Evolutionary conservation across 352 stramenopile species (phyloP), one percentile per base, ranked within the genome.

Genomic region (Blastocystis sp.): DNA sequence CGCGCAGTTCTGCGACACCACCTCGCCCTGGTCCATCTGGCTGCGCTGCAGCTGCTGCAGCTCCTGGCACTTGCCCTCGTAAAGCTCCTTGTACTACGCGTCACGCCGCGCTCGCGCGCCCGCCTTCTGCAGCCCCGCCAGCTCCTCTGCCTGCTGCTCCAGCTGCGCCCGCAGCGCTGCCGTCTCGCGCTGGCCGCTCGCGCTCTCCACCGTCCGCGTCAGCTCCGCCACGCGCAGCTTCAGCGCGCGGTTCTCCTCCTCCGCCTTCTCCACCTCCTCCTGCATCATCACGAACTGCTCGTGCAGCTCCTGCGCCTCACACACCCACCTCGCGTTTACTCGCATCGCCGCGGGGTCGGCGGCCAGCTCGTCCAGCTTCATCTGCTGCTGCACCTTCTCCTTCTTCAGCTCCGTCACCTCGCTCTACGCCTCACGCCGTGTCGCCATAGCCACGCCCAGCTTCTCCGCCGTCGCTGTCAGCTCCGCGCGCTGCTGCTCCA

Each of bases 261-360:
- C 74, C 41, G 74, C 74, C 34, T 21, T 41, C 74, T 84, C 74
- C 74, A 84, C 10, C 23, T 84, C 74, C 38, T 67, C 4, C 19
- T 69, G 52, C 19, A 84, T 28, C 17, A 45, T 7, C n/a, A 23
- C 19, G 9, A 9, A 23, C 60, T 66, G 52, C 11, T 28, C n/a
- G 28, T 53, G 38, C 34, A 56, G 34, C 1, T 69, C n/a, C 40
- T 67, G 52, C n/a, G 4, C 48, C 19, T 21, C 48, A 66, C 19
- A n/a, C n/a, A 28, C 52, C 17, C 71, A 66, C 4, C 38, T 23
- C 14, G n/a, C 14, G 45, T 64, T 34, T 79, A 34, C 28, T 34
- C 28, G 28, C 48, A 14, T 14, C 48, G 48, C 48, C 5, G 5
- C 48, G 5, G 48, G 14, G 5, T 56, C 5, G 5, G 48, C 5